Conservation (phyloP, 345 rosid species). For the Geranium brycei region DNA sequence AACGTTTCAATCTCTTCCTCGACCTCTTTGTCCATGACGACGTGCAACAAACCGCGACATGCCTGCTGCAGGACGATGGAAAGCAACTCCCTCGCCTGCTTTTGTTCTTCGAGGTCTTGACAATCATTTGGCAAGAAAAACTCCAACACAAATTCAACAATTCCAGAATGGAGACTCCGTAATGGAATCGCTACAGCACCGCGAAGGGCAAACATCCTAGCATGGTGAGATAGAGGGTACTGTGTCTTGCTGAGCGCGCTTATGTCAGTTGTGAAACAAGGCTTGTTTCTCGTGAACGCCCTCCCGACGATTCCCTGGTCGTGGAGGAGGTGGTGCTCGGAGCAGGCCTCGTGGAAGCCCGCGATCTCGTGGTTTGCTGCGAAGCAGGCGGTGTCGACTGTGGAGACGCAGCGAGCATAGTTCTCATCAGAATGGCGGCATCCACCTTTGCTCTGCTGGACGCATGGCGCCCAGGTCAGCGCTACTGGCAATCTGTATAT, state of each 20-base stretch:
- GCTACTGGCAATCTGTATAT: conserved; percentile 57
- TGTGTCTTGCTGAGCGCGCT: conserved; percentile 50
- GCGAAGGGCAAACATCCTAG: conserved; percentile 54
- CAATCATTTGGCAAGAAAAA: conserved; percentile 69
- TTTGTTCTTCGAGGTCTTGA: conserved; percentile 30
- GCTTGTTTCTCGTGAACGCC: conserved; percentile 44
- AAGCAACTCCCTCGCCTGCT: conserved; percentile 34
- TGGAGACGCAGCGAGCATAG: conserved; percentile 41
- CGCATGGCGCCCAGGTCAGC: conserved; percentile 70
- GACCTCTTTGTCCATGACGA: conserved; percentile 39
- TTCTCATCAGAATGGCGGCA: conserved; percentile 55
- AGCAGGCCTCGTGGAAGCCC: conserved; percentile 57
- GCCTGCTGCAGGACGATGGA: conserved; percentile 36
- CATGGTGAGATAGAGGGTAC: conserved; percentile 82
- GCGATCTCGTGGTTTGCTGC: conserved; percentile 32
- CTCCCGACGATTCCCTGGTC: conserved; percentile 82
- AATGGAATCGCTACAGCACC: conserved; percentile 77
- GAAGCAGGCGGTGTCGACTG: conserved; percentile 53
- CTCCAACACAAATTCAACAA: conserved; percentile 66
- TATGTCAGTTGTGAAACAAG: conserved; percentile 54
- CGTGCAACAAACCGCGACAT: conserved; percentile 36
- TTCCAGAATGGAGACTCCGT: conserved; percentile 25
- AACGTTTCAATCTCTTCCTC: conserved; percentile 31
- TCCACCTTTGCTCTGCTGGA: conserved; percentile 52
- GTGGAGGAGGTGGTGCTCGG: conserved; percentile 61